These are phyloP conservation scores for Xylaria sp. DNA, from an alignment of 2,329 filamentous ascomycete genomes.

Conservation along the genomic window DNA sequence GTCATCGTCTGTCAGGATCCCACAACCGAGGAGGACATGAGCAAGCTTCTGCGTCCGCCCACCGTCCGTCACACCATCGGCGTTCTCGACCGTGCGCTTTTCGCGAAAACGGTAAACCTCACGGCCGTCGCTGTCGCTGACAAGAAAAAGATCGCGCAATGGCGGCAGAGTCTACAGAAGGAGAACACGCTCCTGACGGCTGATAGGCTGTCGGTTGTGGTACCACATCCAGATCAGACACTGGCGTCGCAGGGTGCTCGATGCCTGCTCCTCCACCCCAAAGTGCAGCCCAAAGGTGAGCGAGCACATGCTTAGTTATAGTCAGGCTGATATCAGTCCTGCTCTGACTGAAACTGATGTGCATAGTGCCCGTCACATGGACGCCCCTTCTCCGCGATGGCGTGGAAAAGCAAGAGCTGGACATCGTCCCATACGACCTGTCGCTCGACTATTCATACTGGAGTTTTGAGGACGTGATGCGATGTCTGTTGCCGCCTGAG, in stretches of 20 bases:
- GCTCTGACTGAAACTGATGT: conserved; percentile 19
- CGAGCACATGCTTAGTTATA: neutral
- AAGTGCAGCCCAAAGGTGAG: conserved; percentile 63
- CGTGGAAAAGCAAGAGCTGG: conserved; percentile 73
- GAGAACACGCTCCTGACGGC: conserved; percentile 73
- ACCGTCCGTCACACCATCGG: conserved; percentile 59
- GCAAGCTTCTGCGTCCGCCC: conserved; percentile 76
- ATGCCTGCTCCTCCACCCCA: conserved; percentile 68
- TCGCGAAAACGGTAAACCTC: conserved; percentile 78
- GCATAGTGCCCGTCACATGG: conserved; percentile 78
- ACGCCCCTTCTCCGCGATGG: conserved; percentile 75
- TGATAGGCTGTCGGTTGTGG: conserved; percentile 72
- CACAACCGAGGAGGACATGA: conserved; percentile 57
- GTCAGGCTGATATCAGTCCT: neutral
- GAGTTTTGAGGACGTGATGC: conserved; percentile 76
- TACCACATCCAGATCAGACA: conserved; percentile 68
- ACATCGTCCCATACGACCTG: conserved; percentile 79
- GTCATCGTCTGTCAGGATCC: conserved; percentile 32
- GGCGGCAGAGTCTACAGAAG: conserved; percentile 72
- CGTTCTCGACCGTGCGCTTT: conserved; percentile 83
- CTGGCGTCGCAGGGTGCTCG: conserved; percentile 66
- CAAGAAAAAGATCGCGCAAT: conserved; percentile 76
- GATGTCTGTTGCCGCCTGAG: conserved; percentile 81
- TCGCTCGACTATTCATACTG: conserved; percentile 71
- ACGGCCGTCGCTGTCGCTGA: conserved; percentile 83